phyloP scores from a whole-genome alignment of 2,329 filamentous ascomycete species.

The Aspergillus sp. region DNA sequence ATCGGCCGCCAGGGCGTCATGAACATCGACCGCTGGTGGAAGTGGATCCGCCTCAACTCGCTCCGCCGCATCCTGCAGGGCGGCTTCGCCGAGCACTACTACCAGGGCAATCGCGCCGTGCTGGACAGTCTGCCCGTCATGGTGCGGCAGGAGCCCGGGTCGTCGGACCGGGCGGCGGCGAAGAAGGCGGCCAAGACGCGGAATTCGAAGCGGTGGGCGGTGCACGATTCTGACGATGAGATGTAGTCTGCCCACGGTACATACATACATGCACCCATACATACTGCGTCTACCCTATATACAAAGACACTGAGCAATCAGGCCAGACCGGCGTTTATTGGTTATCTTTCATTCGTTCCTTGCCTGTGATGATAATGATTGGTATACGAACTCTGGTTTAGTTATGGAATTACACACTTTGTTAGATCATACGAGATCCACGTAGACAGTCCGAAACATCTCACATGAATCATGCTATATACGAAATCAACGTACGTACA shows the following conservation, averaged over 20 bases:
- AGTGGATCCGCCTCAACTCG: slow-evolving; percentile 62
- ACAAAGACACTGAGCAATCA: neutral
- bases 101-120: slow-evolving; percentile 59
- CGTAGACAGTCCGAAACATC: too few relatives aligned
- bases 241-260: neutral
- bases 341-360: too few relatives aligned
- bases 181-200: slow-evolving; percentile 29
- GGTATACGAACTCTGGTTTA: too few relatives aligned
- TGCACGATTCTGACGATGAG: slow-evolving; percentile 30
- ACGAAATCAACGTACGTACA: too few relatives aligned
- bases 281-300: too few relatives aligned
- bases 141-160: slow-evolving; percentile 26
- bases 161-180: slow-evolving; percentile 24
- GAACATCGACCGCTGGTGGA: slow-evolving; percentile 72
- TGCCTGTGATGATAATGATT: too few relatives aligned
- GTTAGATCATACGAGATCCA: too few relatives aligned
- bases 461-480: too few relatives aligned
- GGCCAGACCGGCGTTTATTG: neutral
- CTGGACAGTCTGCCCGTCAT: slow-evolving; percentile 57
- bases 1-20: slow-evolving; percentile 59
- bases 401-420: too few relatives aligned
- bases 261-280: too few relatives aligned
- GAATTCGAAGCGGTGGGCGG: slow-evolving; percentile 28
- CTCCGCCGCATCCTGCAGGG: slow-evolving; percentile 61
- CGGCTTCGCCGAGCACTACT: slow-evolving; percentile 63